Conservation (phyloP, 805 yeast species). For the Yamadazyma scolyti region DNA sequence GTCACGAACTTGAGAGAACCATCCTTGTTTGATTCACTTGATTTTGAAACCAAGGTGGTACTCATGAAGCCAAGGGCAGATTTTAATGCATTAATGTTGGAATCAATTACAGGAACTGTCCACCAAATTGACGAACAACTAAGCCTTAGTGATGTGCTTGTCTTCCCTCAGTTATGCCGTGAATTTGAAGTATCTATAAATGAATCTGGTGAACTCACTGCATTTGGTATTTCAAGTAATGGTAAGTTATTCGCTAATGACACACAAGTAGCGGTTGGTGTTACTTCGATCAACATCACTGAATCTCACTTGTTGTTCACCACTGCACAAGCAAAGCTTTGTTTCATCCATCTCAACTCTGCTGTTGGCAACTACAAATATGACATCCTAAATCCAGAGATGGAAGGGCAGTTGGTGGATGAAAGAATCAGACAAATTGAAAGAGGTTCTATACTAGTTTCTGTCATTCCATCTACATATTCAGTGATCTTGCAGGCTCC, state of each 20-base stretch:
- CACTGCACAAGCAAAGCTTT: slow-evolving; percentile 79
- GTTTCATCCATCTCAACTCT: slow-evolving; percentile 68
- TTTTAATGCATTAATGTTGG: slow-evolving; percentile 49
- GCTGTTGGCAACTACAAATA: slow-evolving; percentile 29
- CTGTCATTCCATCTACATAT: slow-evolving; percentile 77
- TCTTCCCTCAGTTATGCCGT: slow-evolving; percentile 69
- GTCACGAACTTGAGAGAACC: slow-evolving; percentile 42
- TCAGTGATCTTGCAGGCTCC: slow-evolving; percentile 89
- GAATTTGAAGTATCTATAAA: slow-evolving; percentile 44
- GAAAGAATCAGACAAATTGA: slow-evolving; percentile 89
- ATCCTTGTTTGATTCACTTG: slow-evolving; percentile 35
- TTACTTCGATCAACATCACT: slow-evolving; percentile 75
- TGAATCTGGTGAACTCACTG: slow-evolving; percentile 23
- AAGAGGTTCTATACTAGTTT: slow-evolving; percentile 82
- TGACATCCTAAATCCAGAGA: slow-evolving; percentile 25
- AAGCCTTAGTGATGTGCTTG: slow-evolving; percentile 34
- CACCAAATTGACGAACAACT: slow-evolving; percentile 31
- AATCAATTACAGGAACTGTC: slow-evolving; percentile 63
- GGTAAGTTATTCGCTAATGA: slow-evolving; percentile 73
- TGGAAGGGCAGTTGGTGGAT: slow-evolving; percentile 39
- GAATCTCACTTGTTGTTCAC: slow-evolving; percentile 75
- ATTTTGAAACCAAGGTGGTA: slow-evolving; percentile 49
- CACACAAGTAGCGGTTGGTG: slow-evolving; percentile 61
- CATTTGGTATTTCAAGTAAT: slow-evolving; percentile 70
- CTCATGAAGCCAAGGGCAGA: slow-evolving; percentile 53